A percentile compares a stretch with the other conserved stretches of the same genome.
These are phyloP conservation scores for Trypanosomatidae sp. DNA, from an alignment of 208 protist genomes.

Conservation along the genomic window DNA sequence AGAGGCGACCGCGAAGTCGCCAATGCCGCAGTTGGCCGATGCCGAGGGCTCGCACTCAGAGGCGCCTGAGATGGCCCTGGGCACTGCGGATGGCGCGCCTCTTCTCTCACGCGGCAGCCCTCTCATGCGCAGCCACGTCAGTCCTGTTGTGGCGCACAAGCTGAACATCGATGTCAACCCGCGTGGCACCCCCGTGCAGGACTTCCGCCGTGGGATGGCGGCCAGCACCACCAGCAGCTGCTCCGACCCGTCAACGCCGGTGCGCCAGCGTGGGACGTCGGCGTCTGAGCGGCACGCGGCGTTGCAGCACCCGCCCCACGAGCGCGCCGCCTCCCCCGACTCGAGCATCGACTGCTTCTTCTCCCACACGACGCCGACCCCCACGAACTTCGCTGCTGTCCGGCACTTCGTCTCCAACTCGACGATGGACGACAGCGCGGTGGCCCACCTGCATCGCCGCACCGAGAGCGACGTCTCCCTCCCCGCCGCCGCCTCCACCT, in stretches of 20 bases:
- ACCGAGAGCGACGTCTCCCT: slow-evolving; percentile 22
- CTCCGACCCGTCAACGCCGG: too few species aligned
- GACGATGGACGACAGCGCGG: slow-evolving; percentile 6
- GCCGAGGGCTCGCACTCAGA: too few species aligned
- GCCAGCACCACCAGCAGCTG: too few species aligned
- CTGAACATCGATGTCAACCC: slow-evolving; percentile 15
- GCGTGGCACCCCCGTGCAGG: slow-evolving; percentile 15
- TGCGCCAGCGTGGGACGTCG: too few species aligned
- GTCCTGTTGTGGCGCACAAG: slow-evolving; percentile 24
- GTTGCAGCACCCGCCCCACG: not conserved
- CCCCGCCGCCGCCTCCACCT: slow-evolving; percentile 19
- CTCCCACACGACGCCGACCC: slow-evolving; percentile 4
- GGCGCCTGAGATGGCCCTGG: too few species aligned
- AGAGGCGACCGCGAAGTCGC: too few species aligned
- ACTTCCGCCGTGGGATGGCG: slow-evolving; percentile 3
- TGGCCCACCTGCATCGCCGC: slow-evolving; percentile 1
- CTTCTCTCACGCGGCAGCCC: slow-evolving; percentile 13
- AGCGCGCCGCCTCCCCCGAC: slow-evolving; percentile 20
- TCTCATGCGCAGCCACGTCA: slow-evolving; percentile 17
- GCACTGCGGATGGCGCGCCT: too few species aligned
- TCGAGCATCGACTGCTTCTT: slow-evolving; percentile 22
- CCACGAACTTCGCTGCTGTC: too few species aligned
- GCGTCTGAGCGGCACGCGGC: too few species aligned
- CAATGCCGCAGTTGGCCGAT: too few species aligned
- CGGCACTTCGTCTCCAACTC: too few species aligned